Conservation (phyloP, 2,329 filamentous ascomycete species). For the Coniella vitis region DNA sequence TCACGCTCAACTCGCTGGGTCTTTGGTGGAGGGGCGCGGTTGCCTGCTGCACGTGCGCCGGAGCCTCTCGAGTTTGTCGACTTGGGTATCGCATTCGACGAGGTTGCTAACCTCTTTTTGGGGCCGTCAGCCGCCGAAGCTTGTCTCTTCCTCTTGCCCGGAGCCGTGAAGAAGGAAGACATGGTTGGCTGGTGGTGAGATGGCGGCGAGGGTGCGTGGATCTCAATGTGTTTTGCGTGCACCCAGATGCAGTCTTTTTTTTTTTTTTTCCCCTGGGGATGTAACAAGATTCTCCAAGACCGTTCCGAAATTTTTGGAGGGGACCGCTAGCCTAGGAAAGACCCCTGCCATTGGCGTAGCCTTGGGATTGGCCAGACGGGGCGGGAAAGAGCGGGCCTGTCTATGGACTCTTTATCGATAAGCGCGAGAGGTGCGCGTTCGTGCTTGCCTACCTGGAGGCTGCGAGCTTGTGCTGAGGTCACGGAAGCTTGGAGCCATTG, state of each 20-base stretch:
- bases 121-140: constrained; percentile 42
- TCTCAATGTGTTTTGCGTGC: constrained; percentile 21
- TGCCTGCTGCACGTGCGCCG: constrained; percentile 24
- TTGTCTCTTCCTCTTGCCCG: constrained; percentile 81
- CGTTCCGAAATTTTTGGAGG: constrained; percentile 7
- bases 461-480: constrained; percentile 4
- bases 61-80: constrained; percentile 31
- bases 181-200: constrained; percentile 41
- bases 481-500: constrained; percentile 14
- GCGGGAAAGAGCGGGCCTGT: neutral
- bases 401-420: neutral
- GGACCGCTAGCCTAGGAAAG: neutral
- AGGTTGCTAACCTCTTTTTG: constrained; percentile 51
- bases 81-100: constrained; percentile 34
- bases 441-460: constrained; percentile 10
- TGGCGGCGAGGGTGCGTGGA: constrained; percentile 6
- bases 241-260: constrained; percentile 1
- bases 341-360: neutral
- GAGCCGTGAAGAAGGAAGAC: constrained; percentile 94
- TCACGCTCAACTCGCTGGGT: constrained; percentile 42
- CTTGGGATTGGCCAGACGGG: neutral
- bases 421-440: constrained; percentile 8
- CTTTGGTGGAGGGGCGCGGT: constrained; percentile 28
- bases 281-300: constrained; percentile 7
- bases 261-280: too few relatives aligned